Conservation (phyloP, 768 basidiomycete species). For the Amanita polypyramis region DNA sequence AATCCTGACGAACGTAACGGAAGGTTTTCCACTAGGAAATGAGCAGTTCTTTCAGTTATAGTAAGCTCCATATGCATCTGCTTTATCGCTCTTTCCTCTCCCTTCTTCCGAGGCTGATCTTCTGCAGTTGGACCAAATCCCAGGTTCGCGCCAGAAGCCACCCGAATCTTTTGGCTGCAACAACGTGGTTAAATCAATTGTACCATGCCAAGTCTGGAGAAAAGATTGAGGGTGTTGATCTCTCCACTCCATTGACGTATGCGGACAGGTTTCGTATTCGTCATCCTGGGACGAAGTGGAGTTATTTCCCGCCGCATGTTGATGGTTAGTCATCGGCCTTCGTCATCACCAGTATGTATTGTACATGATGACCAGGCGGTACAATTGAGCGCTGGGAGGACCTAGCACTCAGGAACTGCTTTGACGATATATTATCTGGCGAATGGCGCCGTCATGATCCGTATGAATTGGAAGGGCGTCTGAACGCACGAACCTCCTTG, state of each 20-base stretch:
- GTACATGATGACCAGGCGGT: conserved; percentile 27
- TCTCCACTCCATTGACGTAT: conserved; percentile 54
- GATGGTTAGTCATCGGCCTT: conserved; percentile 25
- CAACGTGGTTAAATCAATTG: conserved; percentile 54
- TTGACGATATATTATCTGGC: conserved; percentile 31
- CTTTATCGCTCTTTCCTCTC: not conserved
- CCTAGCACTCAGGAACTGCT: conserved; percentile 27
- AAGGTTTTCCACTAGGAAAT: conserved; percentile 44
- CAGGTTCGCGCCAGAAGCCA: conserved; percentile 65
- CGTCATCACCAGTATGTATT: conserved; percentile 4
- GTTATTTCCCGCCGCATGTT: conserved; percentile 31
- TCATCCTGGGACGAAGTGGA: conserved; percentile 52
- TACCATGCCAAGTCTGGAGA: conserved; percentile 35
- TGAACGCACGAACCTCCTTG: conserved; percentile 47
- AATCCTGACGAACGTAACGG: not conserved
- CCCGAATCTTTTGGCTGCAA: conserved; percentile 48
- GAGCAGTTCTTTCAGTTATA: conserved; percentile 71
- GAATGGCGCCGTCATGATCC: conserved; percentile 40
- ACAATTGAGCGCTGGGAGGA: conserved; percentile 51
- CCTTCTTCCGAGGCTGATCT: not conserved
- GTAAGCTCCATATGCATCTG: conserved; percentile 29
- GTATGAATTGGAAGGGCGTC: conserved; percentile 35
- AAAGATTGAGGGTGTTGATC: conserved; percentile 41
- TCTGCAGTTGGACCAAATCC: conserved; percentile 28
- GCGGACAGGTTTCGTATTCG: conserved; percentile 70